phyloP scores from a whole-genome alignment of 495 filamentous ascomycete species.

The Ascodesmis nigricans region DNA sequence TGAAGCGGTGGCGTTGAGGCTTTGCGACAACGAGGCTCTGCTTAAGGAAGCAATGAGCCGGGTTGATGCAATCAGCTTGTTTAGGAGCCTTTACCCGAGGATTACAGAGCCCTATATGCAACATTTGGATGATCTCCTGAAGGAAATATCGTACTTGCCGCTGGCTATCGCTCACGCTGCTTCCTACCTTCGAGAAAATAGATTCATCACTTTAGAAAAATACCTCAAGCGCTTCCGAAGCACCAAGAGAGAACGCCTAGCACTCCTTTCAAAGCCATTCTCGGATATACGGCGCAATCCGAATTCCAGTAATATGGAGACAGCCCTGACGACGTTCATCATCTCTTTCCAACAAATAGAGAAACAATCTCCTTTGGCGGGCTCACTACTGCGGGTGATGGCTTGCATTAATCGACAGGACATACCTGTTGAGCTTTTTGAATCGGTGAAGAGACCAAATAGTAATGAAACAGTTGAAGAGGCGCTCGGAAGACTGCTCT shows the following conservation, averaged over 20 bases:
- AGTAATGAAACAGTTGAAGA: not conserved
- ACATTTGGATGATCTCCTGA: no score
- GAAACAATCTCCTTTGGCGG: not conserved
- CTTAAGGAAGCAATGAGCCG: no score
- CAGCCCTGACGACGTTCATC: not conserved
- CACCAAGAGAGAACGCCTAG: not conserved
- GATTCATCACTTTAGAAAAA: no score
- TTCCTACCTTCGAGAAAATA: constrained; percentile 3
- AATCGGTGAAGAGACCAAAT: not conserved
- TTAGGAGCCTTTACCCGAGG: no score
- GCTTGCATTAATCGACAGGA: not conserved
- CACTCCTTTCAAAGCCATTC: not conserved
- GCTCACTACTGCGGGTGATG: not conserved
- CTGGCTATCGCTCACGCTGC: constrained; percentile 9
- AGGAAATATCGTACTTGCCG: constrained; percentile 8
- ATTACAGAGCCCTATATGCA: no score
- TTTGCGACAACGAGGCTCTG: no score
- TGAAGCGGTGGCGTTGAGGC: constrained; percentile 2
- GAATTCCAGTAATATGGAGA: not conserved
- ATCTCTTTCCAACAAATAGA: not conserved
- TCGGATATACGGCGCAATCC: not conserved
- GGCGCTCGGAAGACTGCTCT: not conserved
- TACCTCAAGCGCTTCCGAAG: not conserved
- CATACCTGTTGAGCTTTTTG: not conserved
- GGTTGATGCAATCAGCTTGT: no score